Conservation (phyloP, 140 eudicot species). For the Cichorium intybus region DNA sequence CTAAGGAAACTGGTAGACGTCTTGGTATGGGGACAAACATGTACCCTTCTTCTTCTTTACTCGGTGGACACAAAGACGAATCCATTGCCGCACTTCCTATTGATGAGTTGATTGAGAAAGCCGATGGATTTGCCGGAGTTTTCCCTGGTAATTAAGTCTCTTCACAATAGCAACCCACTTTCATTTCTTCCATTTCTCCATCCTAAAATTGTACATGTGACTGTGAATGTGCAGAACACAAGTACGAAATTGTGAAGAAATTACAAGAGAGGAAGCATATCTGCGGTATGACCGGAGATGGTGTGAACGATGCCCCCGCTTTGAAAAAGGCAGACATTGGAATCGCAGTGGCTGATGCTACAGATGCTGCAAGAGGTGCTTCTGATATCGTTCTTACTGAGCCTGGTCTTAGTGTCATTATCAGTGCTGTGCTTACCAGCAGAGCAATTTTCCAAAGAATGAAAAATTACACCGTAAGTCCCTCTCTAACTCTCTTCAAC, state of each 20-base stretch:
- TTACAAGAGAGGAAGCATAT: constrained; percentile 92
- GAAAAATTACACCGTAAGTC: constrained; percentile 86
- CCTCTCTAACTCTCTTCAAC: neutral
- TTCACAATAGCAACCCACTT: neutral
- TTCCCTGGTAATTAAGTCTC: constrained; percentile 63
- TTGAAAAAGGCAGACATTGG: constrained; percentile 93
- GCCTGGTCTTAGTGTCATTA: constrained; percentile 90
- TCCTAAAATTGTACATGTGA: neutral
- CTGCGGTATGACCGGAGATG: constrained; percentile 97
- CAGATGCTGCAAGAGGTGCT: constrained; percentile 95
- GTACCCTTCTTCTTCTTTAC: constrained; percentile 93
- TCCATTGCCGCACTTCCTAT: constrained; percentile 80
- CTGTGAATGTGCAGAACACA: constrained; percentile 59
- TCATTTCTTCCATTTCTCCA: neutral
- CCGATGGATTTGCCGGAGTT: constrained; percentile 97
- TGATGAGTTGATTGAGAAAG: constrained; percentile 94
- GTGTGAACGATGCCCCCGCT: constrained; percentile 97
- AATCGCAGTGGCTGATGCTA: constrained; percentile 93
- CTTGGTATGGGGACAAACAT: constrained; percentile 96
- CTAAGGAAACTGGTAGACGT: constrained; percentile 94
- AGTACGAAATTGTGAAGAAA: constrained; percentile 90
- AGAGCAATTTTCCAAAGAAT: constrained; percentile 95
- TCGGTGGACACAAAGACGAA: constrained; percentile 84
- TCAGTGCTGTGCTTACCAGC: constrained; percentile 92
- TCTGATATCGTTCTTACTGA: constrained; percentile 94